A percentile compares a stretch with the other conserved stretches of the same genome.
These are phyloP conservation scores for Eutypella sp. DNA, from an alignment of 2,329 filamentous ascomycete genomes.

Conservation along the genomic window DNA sequence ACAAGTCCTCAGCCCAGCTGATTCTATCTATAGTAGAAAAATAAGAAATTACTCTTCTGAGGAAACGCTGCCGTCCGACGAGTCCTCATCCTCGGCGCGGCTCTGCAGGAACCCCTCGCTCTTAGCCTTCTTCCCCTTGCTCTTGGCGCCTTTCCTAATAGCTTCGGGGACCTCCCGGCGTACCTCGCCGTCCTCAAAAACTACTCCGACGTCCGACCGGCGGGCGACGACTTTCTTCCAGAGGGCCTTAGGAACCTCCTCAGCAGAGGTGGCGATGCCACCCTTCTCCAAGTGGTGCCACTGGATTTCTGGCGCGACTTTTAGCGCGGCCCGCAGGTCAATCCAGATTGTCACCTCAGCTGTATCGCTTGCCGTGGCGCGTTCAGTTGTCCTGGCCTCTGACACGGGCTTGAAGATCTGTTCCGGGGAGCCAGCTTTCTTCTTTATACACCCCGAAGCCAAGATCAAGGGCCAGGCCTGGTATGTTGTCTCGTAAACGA, in stretches of 20 bases:
- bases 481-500: constrained; percentile 41
- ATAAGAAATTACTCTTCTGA: too few relatives aligned
- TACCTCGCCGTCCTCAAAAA: constrained; percentile 38
- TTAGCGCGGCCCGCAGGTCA: constrained; percentile 30
- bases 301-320: constrained; percentile 25
- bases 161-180: constrained; percentile 37
- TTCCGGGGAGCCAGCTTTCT: constrained; percentile 33
- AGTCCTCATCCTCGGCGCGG: neutral
- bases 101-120: constrained; percentile 29
- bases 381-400: constrained; percentile 22
- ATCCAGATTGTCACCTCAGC: constrained; percentile 40
- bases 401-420: constrained; percentile 27
- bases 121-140: constrained; percentile 35
- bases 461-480: constrained; percentile 39
- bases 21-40: too few relatives aligned
- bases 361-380: too few relatives aligned
- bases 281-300: constrained; percentile 35
- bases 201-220: constrained; percentile 35
- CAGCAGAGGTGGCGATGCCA: constrained; percentile 27
- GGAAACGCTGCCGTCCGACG: too few relatives aligned
- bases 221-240: constrained; percentile 39
- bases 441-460: constrained; percentile 34
- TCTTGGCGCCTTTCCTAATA: constrained; percentile 36
- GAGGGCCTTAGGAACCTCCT: constrained; percentile 29
- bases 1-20: too few relatives aligned